A percentile compares a stretch with the other conserved stretches of the same genome.
phyloP scores from a whole-genome alignment of 2,329 filamentous ascomycete species.

The Pezizomycotina sp. region DNA sequence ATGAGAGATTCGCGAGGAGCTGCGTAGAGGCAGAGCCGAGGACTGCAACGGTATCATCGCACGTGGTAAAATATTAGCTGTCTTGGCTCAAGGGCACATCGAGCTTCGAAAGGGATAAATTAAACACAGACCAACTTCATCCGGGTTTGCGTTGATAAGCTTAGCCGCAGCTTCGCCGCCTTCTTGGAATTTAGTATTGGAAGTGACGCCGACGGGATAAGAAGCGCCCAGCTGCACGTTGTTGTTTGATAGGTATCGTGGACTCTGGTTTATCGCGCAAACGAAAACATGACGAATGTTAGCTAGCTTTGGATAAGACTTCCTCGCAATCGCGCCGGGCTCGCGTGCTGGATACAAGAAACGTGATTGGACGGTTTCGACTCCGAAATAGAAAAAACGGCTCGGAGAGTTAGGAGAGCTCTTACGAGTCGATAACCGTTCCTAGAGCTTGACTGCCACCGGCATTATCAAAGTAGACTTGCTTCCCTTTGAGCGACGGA shows the following conservation, averaged over 20 bases:
- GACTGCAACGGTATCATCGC: slow-evolving; percentile 31
- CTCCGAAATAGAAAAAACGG: not conserved
- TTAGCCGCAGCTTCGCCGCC: slow-evolving; percentile 49
- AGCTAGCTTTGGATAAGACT: slow-evolving; percentile 1
- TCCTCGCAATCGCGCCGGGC: slow-evolving; percentile 3
- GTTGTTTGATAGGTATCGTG: slow-evolving; percentile 47
- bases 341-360: no score
- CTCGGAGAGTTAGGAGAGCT: slow-evolving; percentile 16
- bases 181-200: slow-evolving; percentile 42
- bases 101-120: slow-evolving; percentile 18
- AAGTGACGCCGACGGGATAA: slow-evolving; percentile 44
- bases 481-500: slow-evolving; percentile 10
- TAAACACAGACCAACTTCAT: slow-evolving; percentile 43
- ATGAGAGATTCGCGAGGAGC: slow-evolving; percentile 54
- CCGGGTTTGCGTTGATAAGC: slow-evolving; percentile 50
- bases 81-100: not conserved
- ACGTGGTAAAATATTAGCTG: not conserved
- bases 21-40: slow-evolving; percentile 61
- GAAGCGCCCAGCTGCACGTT: slow-evolving; percentile 64
- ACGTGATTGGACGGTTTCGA: not conserved
- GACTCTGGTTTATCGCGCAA: slow-evolving; percentile 35
- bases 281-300: not conserved
- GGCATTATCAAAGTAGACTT: slow-evolving; percentile 49
- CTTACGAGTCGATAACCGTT: slow-evolving; percentile 49
- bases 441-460: slow-evolving; percentile 56